Evolutionary conservation across 345 rosid genomes (phyloP).

Genomic region (Eucalyptus victrix): DNA sequence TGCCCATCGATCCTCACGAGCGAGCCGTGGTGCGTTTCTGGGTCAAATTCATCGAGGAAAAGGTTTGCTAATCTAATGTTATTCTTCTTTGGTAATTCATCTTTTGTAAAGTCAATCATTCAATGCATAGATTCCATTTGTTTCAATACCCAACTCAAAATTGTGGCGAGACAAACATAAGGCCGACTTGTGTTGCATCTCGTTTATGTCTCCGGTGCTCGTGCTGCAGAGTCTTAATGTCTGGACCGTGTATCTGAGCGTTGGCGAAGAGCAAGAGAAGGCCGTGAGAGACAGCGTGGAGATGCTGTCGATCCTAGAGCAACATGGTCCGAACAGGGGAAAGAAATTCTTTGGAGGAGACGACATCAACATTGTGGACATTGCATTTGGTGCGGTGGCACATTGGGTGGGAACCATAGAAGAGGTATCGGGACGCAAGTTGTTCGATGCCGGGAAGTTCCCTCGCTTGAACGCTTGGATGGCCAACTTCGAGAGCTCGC

Average conservation of each 20-base stretch:
- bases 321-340: slow-evolving; percentile 1
- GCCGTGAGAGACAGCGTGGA: neutral
- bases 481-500: neutral
- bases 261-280: slow-evolving; percentile 3
- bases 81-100: neutral
- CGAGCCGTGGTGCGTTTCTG: slow-evolving; percentile 12
- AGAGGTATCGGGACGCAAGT: neutral
- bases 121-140: neutral
- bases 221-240: neutral
- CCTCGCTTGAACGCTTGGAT: slow-evolving; percentile 3
- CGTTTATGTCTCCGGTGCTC: neutral
- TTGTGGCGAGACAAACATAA: neutral
- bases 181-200: neutral
- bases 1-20: slow-evolving; percentile 11
- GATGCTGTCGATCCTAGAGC: neutral
- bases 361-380: neutral
- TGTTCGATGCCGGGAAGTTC: neutral
- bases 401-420: neutral
- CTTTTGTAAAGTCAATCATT: neutral
- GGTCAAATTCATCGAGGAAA: slow-evolving; percentile 15
- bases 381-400: neutral
- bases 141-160: neutral
- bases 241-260: neutral
- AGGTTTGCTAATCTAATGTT: neutral
- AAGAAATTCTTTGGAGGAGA: slow-evolving; percentile 6